Evolutionary conservation across 306 rosid genomes (phyloP).

Genomic region (Begonia peltatifolia): DNA sequence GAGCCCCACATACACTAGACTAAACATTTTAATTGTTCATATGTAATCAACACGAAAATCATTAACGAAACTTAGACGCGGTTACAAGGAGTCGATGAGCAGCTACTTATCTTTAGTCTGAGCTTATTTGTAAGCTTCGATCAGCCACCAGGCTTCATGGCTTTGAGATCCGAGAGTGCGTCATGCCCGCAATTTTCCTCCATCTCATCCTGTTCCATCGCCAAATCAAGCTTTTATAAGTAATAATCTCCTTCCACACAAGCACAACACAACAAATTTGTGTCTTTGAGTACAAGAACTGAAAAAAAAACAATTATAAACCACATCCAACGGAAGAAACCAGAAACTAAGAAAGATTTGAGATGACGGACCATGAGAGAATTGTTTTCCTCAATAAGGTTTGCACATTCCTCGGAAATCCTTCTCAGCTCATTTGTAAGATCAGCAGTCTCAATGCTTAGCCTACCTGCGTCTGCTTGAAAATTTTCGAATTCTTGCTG

Average conservation of each 20-base stretch:
- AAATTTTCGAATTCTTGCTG: conserved; percentile 25
- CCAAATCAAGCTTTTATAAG: conserved; percentile 11
- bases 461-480: neutral
- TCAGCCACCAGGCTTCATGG: conserved; percentile 11
- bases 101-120: neutral
- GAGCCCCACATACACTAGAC: no score
- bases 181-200: conserved; percentile 15
- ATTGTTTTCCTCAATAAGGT: conserved; percentile 14
- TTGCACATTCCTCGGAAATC: conserved; percentile 18
- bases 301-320: no score
- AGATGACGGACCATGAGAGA: conserved; percentile 24
- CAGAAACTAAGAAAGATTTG: neutral
- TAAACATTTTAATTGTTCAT: no score
- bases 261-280: neutral
- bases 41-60: no score
- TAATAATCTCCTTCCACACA: neutral
- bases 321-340: no score
- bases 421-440: conserved; percentile 10
- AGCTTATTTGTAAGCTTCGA: conserved; percentile 7
- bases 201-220: conserved; percentile 23
- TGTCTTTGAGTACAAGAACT: no score
- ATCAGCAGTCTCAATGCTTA: conserved; percentile 2
- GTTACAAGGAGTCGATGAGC: neutral
- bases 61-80: no score
- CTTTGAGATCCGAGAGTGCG: conserved; percentile 14